Percentiles rank a stretch among this genome's conserved stretches.
Conservation (phyloP, 106 monocot species). For the Apostasia ramifera region DNA sequence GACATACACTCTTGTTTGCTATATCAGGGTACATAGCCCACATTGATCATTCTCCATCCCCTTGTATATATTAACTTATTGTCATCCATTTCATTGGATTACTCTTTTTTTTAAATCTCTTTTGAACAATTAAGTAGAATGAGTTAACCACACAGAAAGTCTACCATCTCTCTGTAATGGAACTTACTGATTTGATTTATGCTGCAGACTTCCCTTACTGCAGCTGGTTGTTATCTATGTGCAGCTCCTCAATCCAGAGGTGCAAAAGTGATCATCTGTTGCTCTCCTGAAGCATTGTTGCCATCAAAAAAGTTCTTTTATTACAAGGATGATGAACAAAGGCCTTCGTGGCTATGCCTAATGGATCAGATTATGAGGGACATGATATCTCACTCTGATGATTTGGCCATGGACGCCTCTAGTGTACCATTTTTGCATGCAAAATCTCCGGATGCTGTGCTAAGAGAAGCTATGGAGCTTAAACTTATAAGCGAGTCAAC, state of each 20-base stretch:
- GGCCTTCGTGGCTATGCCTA: slow-evolving; percentile 11
- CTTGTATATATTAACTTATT: too few relatives aligned
- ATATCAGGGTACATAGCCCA: too few relatives aligned
- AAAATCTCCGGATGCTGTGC: slow-evolving; percentile 36
- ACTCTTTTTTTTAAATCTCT: too few relatives aligned
- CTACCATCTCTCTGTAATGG: too few relatives aligned
- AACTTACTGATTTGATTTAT: background rate
- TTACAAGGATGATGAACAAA: slow-evolving; percentile 9
- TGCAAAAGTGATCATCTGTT: slow-evolving; percentile 50
- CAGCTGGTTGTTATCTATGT: slow-evolving; percentile 80
- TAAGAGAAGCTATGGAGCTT: slow-evolving; percentile 52
- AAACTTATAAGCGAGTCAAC: slow-evolving; percentile 71
- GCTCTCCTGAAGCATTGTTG: slow-evolving; percentile 37
- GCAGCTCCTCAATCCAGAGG: slow-evolving; percentile 79
- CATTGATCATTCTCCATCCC: too few relatives aligned
- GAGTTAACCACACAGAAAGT: too few relatives aligned
- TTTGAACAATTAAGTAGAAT: too few relatives aligned
- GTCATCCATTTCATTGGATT: too few relatives aligned
- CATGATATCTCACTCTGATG: slow-evolving; percentile 25
- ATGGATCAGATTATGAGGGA: slow-evolving; percentile 45
- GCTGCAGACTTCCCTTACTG: slow-evolving; percentile 80
- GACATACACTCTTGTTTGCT: too few relatives aligned
- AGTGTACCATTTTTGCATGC: slow-evolving; percentile 38
- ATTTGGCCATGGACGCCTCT: slow-evolving; percentile 11
- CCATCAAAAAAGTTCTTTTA: slow-evolving; percentile 20